A percentile compares a stretch with the other conserved stretches of the same genome.
phyloP scores from a whole-genome alignment of 2,329 filamentous ascomycete genomes.

The Clarireedia hainanense region DNA sequence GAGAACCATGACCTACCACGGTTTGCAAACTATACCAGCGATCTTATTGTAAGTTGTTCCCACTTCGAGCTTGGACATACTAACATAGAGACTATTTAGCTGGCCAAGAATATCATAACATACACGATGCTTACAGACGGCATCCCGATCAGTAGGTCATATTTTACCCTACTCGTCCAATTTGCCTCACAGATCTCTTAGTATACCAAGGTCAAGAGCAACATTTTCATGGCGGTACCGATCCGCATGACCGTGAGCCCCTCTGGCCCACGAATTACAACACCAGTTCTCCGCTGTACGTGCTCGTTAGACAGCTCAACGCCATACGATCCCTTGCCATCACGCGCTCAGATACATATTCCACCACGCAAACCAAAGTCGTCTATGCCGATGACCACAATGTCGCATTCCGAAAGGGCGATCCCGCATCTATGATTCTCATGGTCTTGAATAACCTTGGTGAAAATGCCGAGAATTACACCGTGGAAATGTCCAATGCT shows the following conservation, averaged over 20 bases:
- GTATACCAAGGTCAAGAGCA: conserved; percentile 47
- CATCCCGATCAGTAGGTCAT: conserved; percentile 38
- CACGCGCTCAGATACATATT: background rate
- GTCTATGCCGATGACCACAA: conserved; percentile 13
- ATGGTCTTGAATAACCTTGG: conserved; percentile 35
- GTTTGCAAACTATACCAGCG: conserved; percentile 28
- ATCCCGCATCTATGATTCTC: conserved; percentile 10
- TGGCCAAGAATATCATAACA: conserved; percentile 38
- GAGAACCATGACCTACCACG: conserved; percentile 37
- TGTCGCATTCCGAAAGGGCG: conserved; percentile 15
- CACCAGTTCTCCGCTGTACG: conserved; percentile 32
- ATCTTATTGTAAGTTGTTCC: conserved; percentile 8
- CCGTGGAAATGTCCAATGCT: conserved; percentile 3
- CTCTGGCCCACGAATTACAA: conserved; percentile 34
- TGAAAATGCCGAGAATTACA: conserved; percentile 2
- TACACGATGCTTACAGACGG: conserved; percentile 42
- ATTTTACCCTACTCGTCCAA: conserved; percentile 8
- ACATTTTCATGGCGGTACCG: conserved; percentile 33
- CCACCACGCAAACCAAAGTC: conserved; percentile 9
- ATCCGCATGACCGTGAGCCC: conserved; percentile 37
- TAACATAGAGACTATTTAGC: background rate
- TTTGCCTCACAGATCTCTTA: background rate
- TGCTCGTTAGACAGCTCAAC: conserved; percentile 25
- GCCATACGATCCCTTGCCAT: conserved; percentile 12
- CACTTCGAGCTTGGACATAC: background rate